Evolutionary conservation across 345 rosid species (phyloP).

Genomic region (Gossypium ekmanianum): DNA sequence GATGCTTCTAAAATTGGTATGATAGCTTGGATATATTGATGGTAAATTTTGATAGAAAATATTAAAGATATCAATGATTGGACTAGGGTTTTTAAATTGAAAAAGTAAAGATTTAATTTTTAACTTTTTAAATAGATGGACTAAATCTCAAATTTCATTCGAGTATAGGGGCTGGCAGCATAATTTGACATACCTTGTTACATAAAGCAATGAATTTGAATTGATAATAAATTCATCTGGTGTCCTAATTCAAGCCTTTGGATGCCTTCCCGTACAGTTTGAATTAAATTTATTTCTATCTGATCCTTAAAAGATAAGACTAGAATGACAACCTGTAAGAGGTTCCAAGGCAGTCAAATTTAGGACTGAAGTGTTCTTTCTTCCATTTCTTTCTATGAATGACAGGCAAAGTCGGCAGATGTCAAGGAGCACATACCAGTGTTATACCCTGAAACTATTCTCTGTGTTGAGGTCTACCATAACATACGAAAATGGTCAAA

Average conservation of each 20-base stretch:
- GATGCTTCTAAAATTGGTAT: neutral
- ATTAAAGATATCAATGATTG: neutral
- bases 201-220: neutral
- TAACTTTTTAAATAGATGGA: neutral
- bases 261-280: neutral
- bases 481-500: constrained; percentile 35
- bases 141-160: neutral
- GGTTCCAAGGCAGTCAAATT: neutral
- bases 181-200: neutral
- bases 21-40: neutral
- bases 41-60: neutral
- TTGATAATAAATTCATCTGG: neutral
- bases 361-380: neutral
- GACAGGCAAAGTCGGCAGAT: constrained; percentile 42
- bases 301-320: neutral
- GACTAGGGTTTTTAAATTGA: neutral
- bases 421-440: constrained; percentile 34
- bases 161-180: neutral
- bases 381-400: constrained; percentile 15
- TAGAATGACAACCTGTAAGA: neutral
- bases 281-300: neutral
- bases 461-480: constrained; percentile 71
- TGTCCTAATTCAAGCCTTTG: neutral
- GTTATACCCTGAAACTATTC: constrained; percentile 55
- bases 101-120: neutral